Conservation (phyloP, 2,329 filamentous ascomycete species). For the Juglanconis oblonga region DNA sequence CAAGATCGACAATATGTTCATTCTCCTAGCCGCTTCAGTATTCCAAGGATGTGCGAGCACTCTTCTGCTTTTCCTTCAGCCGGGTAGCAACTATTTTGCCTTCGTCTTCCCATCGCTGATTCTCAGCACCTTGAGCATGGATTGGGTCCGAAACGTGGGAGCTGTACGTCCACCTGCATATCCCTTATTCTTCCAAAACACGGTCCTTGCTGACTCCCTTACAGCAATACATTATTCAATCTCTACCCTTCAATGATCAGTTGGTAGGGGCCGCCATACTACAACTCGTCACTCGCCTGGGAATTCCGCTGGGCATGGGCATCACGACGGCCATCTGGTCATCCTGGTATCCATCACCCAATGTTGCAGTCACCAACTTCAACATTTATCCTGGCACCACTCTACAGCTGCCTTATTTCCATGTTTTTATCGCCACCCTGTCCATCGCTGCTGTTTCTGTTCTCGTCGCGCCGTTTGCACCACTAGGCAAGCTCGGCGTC, state of each 20-base stretch:
- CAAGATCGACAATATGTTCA: constrained; percentile 21
- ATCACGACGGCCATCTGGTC: constrained; percentile 7
- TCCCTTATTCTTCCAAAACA: too few species aligned
- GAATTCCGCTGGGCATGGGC: background rate
- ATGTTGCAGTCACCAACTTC: background rate
- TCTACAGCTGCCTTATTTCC: background rate
- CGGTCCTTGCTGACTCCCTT: background rate
- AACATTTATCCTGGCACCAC: too few species aligned
- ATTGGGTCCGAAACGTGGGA: constrained; percentile 23
- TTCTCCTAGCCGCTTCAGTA: constrained; percentile 25
- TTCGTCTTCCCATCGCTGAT: constrained; percentile 31
- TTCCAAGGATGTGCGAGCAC: constrained; percentile 28
- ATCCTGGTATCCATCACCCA: background rate
- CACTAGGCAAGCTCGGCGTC: background rate
- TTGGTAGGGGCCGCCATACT: background rate
- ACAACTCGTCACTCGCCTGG: background rate
- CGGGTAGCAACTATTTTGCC: constrained; percentile 27
- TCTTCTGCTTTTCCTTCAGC: constrained; percentile 29
- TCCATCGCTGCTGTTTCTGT: background rate
- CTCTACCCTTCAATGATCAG: background rate
- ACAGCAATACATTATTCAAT: background rate
- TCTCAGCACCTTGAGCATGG: constrained; percentile 31
- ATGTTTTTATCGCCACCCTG: background rate
- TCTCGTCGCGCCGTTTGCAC: background rate
- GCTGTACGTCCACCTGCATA: background rate